Evolutionary conservation across 1,284 basidiomycete species (phyloP).

Genomic region (Cerioporus squamosus): DNA sequence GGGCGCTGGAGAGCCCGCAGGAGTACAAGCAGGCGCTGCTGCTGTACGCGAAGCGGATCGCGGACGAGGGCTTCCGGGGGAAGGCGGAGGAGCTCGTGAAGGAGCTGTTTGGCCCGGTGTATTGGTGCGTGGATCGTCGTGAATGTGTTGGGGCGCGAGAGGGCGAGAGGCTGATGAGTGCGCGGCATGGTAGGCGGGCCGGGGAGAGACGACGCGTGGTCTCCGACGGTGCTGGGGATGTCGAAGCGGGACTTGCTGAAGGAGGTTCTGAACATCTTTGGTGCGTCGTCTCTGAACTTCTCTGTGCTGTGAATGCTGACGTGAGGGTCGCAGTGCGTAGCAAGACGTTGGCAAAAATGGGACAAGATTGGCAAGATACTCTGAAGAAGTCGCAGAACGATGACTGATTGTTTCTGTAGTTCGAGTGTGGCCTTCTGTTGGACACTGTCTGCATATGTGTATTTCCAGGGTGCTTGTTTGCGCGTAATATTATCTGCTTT

Average conservation of each 20-base stretch:
- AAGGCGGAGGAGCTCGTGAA: constrained; percentile 89
- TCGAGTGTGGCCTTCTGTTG: background rate
- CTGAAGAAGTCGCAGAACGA: constrained; percentile 62
- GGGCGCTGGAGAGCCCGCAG: constrained; percentile 73
- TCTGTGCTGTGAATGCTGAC: background rate
- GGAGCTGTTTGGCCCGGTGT: constrained; percentile 87
- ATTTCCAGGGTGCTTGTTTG: background rate
- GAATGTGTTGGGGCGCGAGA: background rate
- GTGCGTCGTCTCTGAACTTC: constrained; percentile 41
- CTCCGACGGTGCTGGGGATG: constrained; percentile 67
- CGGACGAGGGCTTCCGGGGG: constrained; percentile 82
- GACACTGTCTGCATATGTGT: background rate
- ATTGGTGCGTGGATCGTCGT: constrained; percentile 58
- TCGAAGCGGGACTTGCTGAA: constrained; percentile 79
- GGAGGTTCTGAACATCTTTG: constrained; percentile 78
- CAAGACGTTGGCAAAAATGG: constrained; percentile 73
- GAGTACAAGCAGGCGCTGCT: constrained; percentile 82
- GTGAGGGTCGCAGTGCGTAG: constrained; percentile 57
- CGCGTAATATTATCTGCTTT: background rate
- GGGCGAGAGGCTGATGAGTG: background rate
- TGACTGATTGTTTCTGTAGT: constrained; percentile 17
- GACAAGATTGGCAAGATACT: constrained; percentile 78
- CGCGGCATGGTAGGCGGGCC: constrained; percentile 59
- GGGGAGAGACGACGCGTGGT: constrained; percentile 64
- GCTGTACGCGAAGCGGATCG: constrained; percentile 81